These are phyloP conservation scores for Sambucus nigra DNA, from an alignment of 129 eudicot species.

Conservation along the genomic window DNA sequence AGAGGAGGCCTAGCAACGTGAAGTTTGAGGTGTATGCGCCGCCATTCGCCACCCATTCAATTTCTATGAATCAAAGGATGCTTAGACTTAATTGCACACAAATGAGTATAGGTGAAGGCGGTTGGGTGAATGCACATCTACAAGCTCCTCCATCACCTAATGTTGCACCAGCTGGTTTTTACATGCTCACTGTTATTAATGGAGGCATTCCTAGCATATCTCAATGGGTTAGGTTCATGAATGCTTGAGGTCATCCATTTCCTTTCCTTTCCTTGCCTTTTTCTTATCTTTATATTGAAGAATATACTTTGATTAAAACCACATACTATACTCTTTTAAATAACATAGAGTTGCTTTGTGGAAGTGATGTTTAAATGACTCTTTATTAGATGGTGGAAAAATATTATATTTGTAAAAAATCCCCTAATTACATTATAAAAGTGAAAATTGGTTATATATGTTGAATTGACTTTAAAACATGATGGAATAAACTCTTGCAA, in stretches of 20 bases:
- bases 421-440: too few relatives aligned
- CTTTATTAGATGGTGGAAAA: too few relatives aligned
- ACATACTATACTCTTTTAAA: too few relatives aligned
- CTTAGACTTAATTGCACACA: constrained; percentile 32
- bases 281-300: too few relatives aligned
- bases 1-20: constrained; percentile 4
- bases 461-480: too few relatives aligned
- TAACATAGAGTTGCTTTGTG: too few relatives aligned
- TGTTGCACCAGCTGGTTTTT: constrained; percentile 59
- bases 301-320: too few relatives aligned
- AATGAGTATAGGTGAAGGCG: constrained; percentile 9
- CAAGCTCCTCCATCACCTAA: constrained; percentile 41
- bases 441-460: too few relatives aligned
- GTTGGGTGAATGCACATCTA: constrained; percentile 25
- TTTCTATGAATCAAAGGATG: constrained; percentile 68
- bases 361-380: too few relatives aligned
- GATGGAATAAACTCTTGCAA: too few relatives aligned
- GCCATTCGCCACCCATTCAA: constrained; percentile 62
- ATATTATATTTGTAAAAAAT: too few relatives aligned
- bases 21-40: constrained; percentile 43
- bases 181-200: constrained; percentile 49
- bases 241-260: neutral
- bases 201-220: constrained; percentile 52
- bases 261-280: too few relatives aligned
- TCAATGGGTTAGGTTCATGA: constrained; percentile 41